Base-by-base conservation (phyloP, 2,329 filamentous ascomycete species). In the Zasmidium angulare region DNA sequence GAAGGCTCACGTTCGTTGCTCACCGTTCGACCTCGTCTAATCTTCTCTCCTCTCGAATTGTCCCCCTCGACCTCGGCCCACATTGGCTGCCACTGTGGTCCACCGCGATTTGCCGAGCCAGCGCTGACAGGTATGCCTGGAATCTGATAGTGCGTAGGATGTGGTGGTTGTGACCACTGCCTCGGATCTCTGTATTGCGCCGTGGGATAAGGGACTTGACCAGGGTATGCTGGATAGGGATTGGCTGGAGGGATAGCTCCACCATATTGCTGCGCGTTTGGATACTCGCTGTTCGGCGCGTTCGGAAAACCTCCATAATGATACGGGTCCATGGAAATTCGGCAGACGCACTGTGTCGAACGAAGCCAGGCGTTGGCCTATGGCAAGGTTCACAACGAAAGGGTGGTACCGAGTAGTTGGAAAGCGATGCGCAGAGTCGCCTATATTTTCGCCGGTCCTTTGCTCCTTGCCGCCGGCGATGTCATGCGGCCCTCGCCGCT, bases 1-100 rank as follows among this genome's bases (percentile, higher is more conserved):
- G n/a, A n/a, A n/a, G 36, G 36, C 6, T 43, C 36, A 43, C 4
- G 36, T 14, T 3, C 36, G n/a, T 46, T 11, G 36, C 62, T 50
- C 26, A 64, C 62, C 9, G 63, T 64, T 52, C 63, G 56, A 22
- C 58, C 62, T 12, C 63, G 48, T 50, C 57, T 64, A 21, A 62
- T 64, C 23, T 59, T 59, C 22, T 58, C 61, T 20, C n/a, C n/a
- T n/a, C 53, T 54, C 12, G 53, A 51, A 21, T 53, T 46, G n/a
- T 58, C 59, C 6, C 47, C 48, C 1, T 64, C 59, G 22, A 50
- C 19, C 22, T 53, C 54, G 31, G 36, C 40, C 26, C 46, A 49
- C 36, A 24, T 22, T 47, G 26, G 47, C 21, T 17, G 57, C 55
- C 22, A 29, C 23, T 53, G 54, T 26, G 55, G 60, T 23, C 47